Evolutionary conservation across 1,284 basidiomycete species (phyloP).

Genomic region (Ganoderma lucidum): DNA sequence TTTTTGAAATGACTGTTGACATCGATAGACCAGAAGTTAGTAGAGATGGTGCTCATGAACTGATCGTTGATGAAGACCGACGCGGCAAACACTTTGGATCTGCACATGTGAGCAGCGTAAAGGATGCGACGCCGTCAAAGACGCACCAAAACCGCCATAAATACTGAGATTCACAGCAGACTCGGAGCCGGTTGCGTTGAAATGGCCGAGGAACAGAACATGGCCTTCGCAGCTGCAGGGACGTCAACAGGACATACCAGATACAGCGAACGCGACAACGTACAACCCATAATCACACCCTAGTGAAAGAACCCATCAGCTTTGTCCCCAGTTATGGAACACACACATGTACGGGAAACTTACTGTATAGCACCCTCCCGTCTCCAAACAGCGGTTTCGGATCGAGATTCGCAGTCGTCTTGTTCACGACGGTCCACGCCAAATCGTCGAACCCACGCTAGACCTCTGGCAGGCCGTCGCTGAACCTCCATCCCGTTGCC

Average conservation of each 20-base stretch:
- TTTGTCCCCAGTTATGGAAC: not conserved
- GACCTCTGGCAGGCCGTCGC: slow-evolving; percentile 77
- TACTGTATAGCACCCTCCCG: slow-evolving; percentile 70
- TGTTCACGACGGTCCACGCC: slow-evolving; percentile 70
- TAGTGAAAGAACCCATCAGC: not conserved
- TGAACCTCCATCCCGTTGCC: slow-evolving; percentile 67
- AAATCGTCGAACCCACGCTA: slow-evolving; percentile 62
- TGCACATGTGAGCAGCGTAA: not conserved
- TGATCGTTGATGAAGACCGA: slow-evolving; percentile 80
- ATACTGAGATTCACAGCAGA: slow-evolving; percentile 75
- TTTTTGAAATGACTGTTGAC: not conserved
- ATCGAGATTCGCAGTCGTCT: slow-evolving; percentile 62
- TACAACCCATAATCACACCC: slow-evolving; percentile 85
- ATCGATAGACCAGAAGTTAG: too few species aligned
- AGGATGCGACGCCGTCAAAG: not conserved
- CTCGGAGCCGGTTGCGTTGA: slow-evolving; percentile 63
- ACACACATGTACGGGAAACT: not conserved
- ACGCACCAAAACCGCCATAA: slow-evolving; percentile 78
- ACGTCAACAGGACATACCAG: not conserved
- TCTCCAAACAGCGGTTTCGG: slow-evolving; percentile 74
- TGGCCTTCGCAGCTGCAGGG: slow-evolving; percentile 73
- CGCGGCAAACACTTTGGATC: slow-evolving; percentile 70
- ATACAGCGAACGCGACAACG: slow-evolving; percentile 39
- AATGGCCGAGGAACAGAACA: slow-evolving; percentile 84
- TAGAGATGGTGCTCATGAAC: slow-evolving; percentile 62